A percentile compares a stretch with the other conserved stretches of the same genome.
Evolutionary conservation across 2,329 filamentous ascomycete species (phyloP).

Genomic region (Fusarium cyanostomum): DNA sequence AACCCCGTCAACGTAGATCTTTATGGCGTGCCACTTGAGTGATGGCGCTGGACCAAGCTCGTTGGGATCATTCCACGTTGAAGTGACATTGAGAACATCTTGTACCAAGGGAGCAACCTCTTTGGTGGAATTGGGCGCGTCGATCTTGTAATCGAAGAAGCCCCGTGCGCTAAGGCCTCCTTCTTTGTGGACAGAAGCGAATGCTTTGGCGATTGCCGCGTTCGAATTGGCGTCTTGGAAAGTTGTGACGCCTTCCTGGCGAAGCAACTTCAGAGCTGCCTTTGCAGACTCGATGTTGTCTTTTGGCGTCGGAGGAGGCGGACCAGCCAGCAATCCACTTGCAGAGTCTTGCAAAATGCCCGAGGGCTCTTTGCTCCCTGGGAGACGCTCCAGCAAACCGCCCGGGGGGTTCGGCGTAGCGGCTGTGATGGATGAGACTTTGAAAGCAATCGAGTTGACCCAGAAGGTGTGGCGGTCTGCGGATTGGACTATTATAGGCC

Average conservation of each 20-base stretch:
- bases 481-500: background rate
- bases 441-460: background rate
- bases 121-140: background rate
- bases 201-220: background rate
- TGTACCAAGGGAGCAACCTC: background rate
- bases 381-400: background rate
- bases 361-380: background rate
- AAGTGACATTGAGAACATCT: background rate
- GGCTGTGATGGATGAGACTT: background rate
- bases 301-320: fast-evolving
- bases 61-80: background rate
- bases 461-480: background rate
- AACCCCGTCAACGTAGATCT: background rate
- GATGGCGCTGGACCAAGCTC: background rate
- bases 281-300: background rate
- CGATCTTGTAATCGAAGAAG: background rate
- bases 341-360: background rate
- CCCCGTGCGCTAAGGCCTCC: background rate
- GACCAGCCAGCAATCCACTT: background rate
- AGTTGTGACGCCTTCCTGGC: background rate
- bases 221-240: background rate
- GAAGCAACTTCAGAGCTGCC: background rate
- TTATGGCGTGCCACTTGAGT: background rate
- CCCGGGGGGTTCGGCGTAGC: background rate
- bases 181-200: background rate